Base-by-base conservation (phyloP, 306 rosid genomes). In the Quercus berberidifolia region DNA sequence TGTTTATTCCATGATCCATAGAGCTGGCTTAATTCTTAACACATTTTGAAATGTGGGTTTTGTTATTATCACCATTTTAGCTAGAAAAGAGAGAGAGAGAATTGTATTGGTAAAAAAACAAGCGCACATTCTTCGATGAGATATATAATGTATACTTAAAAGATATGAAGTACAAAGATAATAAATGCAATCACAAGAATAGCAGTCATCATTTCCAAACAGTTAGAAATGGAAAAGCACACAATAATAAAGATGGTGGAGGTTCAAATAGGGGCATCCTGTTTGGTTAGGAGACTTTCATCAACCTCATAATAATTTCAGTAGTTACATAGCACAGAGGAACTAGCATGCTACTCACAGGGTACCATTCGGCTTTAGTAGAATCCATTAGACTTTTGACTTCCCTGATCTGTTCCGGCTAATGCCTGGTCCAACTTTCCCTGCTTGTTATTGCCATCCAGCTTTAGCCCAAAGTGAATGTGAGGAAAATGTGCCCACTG, bases 401-500 rank as follows among this genome's bases (percentile, higher is more conserved):
- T 73, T 67, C 81, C 90, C 83, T 8, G 46, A 41, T 90, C 90
- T 33, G 72, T 18, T 4, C 76, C 92, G 55, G 82, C 77, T 60
- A 84, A 75, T 38, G 85, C 13, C 57, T 85, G 90, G 69, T 91
- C 92, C 86, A 81, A 70, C 81, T 86, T 95, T 78, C 82, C 89
- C 86, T 95, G 85, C 83, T 84, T 90, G 82, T 79, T 41, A 41
- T 41, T 88, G 56, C 91, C 93, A 82, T 95, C 99, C 82, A 90
- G 84, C 90, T 95, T 95, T 83, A 90, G 87, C 25, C 95, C 98
- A 88, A 90, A 95, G 88, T 90, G 94, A 80, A 95, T 91, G 89
- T 90, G 98, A 79, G 99, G 99, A 81, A 92, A 91, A 93, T 95
- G 99, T 83, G 99, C 99, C 99, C 99, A 95, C 99, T 95, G 93